These are phyloP conservation scores for Malus domestica DNA, from an alignment of 306 rosid genomes.

Conservation along the genomic window ASM211411v1 NC_041798.1:31124501-31125000, in stretches of 20 bases:
- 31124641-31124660: background rate
- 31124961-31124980: slow-evolving; percentile 46
- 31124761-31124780: background rate
- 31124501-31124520: slow-evolving; percentile 26
- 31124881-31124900: background rate
- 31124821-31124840: background rate
- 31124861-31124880: background rate
- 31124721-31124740: background rate
- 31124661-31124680: background rate
- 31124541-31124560: background rate
- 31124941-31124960: background rate
- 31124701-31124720: background rate
- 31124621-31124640: background rate
- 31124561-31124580: background rate
- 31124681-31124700: background rate
- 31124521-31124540: background rate
- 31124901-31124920: background rate
- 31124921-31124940: background rate
- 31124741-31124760: background rate
- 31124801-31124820: background rate
- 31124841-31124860: background rate
- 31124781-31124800: background rate
- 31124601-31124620: slow-evolving; percentile 8
- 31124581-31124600: slow-evolving; percentile 13
- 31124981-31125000: slow-evolving; percentile 63